These are phyloP conservation scores for Macrophomina pseudophaseolina DNA, from an alignment of 2,329 filamentous ascomycete species.

Conservation along the genomic window DNA sequence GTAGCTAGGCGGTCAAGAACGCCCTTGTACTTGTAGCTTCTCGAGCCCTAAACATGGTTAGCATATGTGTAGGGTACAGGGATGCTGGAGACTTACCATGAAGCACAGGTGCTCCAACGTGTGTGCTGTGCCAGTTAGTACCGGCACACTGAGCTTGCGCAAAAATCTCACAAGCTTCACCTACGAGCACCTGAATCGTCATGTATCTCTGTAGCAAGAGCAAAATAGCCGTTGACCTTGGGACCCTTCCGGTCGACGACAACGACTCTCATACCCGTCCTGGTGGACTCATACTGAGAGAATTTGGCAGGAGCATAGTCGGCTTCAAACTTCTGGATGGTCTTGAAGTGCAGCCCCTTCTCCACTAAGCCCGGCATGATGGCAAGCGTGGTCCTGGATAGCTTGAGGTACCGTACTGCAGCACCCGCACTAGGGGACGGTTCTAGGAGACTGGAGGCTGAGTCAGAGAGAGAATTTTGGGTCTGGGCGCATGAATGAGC, in stretches of 20 bases:
- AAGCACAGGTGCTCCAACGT: conserved; percentile 60
- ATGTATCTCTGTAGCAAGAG: conserved; percentile 94
- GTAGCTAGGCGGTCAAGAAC: conserved; percentile 93
- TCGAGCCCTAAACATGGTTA: conserved; percentile 75
- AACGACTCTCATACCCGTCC: conserved; percentile 92
- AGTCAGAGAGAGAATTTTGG: background rate
- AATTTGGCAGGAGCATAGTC: conserved; percentile 89
- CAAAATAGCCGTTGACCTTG: conserved; percentile 95
- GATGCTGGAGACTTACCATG: conserved; percentile 41
- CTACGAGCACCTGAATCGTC: conserved; percentile 87
- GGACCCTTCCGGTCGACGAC: conserved; percentile 91
- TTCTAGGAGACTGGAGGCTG: background rate
- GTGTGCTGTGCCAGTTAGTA: conserved; percentile 43
- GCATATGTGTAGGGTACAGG: background rate
- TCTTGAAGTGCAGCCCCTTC: conserved; percentile 70
- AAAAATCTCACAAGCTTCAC: conserved; percentile 27
- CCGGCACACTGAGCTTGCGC: conserved; percentile 1
- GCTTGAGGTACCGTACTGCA: background rate
- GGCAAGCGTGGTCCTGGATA: background rate
- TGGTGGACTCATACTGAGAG: conserved; percentile 93
- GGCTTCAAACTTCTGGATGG: conserved; percentile 81
- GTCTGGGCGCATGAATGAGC: too few relatives aligned
- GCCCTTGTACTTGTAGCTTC: conserved; percentile 92
- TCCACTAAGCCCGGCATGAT: conserved; percentile 35
- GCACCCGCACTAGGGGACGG: background rate